phyloP scores from a whole-genome alignment of 2,329 filamentous ascomycete species.

The Colletotrichum camelliae region DNA sequence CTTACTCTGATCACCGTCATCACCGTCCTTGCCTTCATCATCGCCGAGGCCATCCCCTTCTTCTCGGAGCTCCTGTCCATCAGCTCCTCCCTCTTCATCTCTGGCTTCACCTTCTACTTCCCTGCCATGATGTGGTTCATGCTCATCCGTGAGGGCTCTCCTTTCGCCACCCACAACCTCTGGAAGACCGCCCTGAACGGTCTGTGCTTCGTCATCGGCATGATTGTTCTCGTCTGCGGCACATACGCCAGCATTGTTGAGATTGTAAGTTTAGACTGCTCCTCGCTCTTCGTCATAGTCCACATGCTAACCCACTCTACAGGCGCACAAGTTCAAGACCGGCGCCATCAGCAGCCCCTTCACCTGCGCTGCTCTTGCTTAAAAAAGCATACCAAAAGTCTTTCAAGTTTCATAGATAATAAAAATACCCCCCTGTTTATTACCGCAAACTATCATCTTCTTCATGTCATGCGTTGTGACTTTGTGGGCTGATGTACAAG shows the following conservation, averaged over 20 bases:
- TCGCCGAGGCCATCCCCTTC: conserved; percentile 75
- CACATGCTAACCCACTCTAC: neutral
- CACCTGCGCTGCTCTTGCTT: conserved; percentile 18
- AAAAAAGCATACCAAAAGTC: neutral
- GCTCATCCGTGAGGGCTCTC: conserved; percentile 37
- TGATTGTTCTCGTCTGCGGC: conserved; percentile 36
- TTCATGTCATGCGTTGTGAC: neutral
- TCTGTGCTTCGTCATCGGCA: conserved; percentile 33
- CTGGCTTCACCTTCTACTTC: conserved; percentile 45
- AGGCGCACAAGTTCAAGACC: conserved; percentile 19
- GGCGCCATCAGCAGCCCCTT: conserved; percentile 22
- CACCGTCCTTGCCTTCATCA: conserved; percentile 71
- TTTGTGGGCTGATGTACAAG: neutral
- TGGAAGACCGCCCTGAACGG: conserved; percentile 28
- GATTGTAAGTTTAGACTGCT: conserved; percentile 14
- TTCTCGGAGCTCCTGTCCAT: conserved; percentile 72
- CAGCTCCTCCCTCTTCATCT: conserved; percentile 54
- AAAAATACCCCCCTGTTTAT: neutral
- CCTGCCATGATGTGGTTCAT: conserved; percentile 50
- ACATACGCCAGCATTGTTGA: conserved; percentile 33
- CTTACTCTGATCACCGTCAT: conserved; percentile 58
- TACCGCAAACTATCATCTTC: neutral
- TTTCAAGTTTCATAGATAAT: neutral
- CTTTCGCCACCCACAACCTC: conserved; percentile 34
- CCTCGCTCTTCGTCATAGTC: neutral